Conservation (phyloP, 192 early-diverging fungal genomes). For the Nowakowskiella sp. region DNA sequence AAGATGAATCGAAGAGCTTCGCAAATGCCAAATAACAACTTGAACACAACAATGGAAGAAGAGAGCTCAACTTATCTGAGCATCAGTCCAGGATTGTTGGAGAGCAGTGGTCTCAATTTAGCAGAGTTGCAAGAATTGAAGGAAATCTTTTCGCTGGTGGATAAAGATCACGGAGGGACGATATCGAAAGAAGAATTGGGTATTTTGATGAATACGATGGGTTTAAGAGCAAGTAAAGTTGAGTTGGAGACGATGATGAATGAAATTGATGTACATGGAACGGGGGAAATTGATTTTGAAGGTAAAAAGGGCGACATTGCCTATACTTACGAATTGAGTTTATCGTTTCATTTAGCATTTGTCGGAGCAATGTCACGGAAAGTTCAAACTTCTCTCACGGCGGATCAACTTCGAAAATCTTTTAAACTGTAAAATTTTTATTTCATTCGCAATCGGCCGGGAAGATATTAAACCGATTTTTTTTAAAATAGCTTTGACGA, state of each 20-base stretch:
- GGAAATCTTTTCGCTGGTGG: constrained; percentile 51
- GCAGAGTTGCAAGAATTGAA: constrained; percentile 40
- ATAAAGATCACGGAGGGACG: constrained; percentile 47
- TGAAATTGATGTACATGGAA: constrained; percentile 41
- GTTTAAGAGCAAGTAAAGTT: constrained; percentile 33
- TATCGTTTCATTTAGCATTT: constrained; percentile 38
- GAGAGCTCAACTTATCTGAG: no score
- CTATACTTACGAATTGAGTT: not conserved
- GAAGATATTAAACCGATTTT: no score
- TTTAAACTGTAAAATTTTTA: constrained; percentile 32
- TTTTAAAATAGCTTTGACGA: no score
- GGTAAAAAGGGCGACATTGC: constrained; percentile 25
- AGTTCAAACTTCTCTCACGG: constrained; percentile 40
- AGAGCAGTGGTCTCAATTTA: constrained; percentile 28
- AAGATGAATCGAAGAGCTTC: no score
- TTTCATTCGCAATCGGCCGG: not conserved
- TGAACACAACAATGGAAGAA: no score
- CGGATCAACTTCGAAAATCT: constrained; percentile 28
- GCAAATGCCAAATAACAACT: no score
- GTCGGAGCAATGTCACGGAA: constrained; percentile 43
- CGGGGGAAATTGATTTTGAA: constrained; percentile 53
- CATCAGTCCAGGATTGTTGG: constrained; percentile 32
- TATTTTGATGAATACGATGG: constrained; percentile 45
- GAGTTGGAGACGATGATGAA: constrained; percentile 46
- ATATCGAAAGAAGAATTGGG: constrained; percentile 43